These are phyloP conservation scores for Kwoniella botswanensis DNA, from an alignment of 768 basidiomycete species.

Conservation along the genomic window DNA sequence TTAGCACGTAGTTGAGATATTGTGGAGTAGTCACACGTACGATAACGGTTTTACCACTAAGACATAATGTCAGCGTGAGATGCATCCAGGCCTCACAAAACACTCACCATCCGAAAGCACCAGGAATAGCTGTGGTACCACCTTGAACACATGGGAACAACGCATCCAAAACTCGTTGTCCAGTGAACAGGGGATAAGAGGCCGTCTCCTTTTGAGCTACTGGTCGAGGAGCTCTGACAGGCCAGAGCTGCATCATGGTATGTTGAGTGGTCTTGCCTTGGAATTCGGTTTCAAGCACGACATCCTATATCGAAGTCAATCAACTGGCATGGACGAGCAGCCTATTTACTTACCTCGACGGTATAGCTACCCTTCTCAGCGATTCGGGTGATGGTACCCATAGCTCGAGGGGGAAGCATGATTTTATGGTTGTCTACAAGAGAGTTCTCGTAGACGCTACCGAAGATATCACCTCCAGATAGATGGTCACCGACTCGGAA, in stretches of 20 bases:
- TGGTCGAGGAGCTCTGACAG: slow-evolving; percentile 95
- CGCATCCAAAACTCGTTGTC: slow-evolving; percentile 95
- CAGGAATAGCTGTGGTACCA: slow-evolving; percentile 71
- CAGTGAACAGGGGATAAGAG: slow-evolving; percentile 87
- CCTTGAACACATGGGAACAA: slow-evolving; percentile 80
- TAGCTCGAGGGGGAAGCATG: slow-evolving; percentile 89
- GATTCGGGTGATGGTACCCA: slow-evolving; percentile 91
- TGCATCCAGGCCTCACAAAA: not conserved
- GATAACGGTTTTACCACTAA: slow-evolving; percentile 75
- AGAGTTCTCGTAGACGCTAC: slow-evolving; percentile 94
- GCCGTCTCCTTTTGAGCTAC: slow-evolving; percentile 95
- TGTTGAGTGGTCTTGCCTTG: slow-evolving; percentile 92
- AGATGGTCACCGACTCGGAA: slow-evolving; percentile 96
- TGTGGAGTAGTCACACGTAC: slow-evolving; percentile 65
- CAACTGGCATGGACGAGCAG: not conserved
- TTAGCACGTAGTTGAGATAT: not conserved
- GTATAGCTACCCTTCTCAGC: slow-evolving; percentile 93
- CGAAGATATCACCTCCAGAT: slow-evolving; percentile 95
- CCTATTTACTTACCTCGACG: slow-evolving; percentile 70
- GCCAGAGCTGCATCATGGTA: slow-evolving; percentile 98
- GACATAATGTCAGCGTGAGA: slow-evolving; percentile 6
- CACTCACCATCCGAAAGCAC: slow-evolving; percentile 86
- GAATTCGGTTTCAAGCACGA: slow-evolving; percentile 96
- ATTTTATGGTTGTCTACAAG: slow-evolving; percentile 95
- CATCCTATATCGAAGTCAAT: slow-evolving; percentile 66